Evolutionary conservation across 2,329 filamentous ascomycete species (phyloP), one percentile per base, ranked within the genome.

Genomic region (Periconia macrospinosa): DNA sequence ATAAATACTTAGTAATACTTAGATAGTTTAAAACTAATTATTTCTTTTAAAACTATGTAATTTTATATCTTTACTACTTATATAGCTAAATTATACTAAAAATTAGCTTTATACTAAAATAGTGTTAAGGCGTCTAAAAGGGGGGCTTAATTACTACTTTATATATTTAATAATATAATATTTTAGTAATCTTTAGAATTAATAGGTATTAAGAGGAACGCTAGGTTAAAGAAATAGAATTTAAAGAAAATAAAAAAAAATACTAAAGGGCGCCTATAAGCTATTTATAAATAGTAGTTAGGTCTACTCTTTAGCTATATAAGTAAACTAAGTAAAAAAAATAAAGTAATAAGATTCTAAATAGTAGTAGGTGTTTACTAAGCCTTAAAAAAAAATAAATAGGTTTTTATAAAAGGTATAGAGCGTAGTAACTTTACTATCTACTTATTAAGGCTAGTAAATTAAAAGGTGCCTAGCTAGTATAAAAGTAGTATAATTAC

Each of bases 401-500:
- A 27, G 23, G 23, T 27, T 10, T 5, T 19, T 20, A 13, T 11
- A 2, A 27, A 45, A 45, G 27, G 3, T 30, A 52, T 20, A 49
- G 5, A 30, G 44, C 44, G 41, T 30, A 54, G 35, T 41, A 41
- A 46, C 41, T 17, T 50, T 18, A 47, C 45, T 30, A n/a, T 50
- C 37, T 15, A 37, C 51, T 41, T n/a, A 49, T 42, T 2, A 45
- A 49, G 19, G 41, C 49, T 20, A 44, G 27, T 35, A 37, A 47
- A 48, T 17, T 47, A 30, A 45, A 47, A 57, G 41, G 23, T 8
- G 47, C 19, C 17, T 35, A 30, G 52, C 52, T 45, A 42, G 48
- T 61, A 50, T 49, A 50, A 50, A 40, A 43, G 47, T 49, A 55
- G 52, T 44, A 59, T 57, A 23, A 56, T 46, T 53, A 20, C 42